These are phyloP conservation scores for Xylaria acuta DNA, from an alignment of 495 filamentous ascomycete species.

Conservation along the genomic window DNA sequence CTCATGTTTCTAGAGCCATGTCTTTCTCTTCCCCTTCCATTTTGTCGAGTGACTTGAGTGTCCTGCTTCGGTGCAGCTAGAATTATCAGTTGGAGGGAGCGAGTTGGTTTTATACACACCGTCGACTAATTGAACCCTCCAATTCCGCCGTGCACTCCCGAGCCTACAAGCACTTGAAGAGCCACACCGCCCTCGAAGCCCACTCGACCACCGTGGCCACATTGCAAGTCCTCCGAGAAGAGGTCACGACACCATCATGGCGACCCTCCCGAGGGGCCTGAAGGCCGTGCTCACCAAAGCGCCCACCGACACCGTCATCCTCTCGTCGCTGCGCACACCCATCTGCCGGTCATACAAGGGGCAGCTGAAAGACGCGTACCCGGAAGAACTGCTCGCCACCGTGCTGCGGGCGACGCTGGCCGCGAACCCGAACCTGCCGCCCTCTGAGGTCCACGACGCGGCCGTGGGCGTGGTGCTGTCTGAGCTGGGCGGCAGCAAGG, in stretches of 20 bases:
- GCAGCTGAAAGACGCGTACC: conserved; percentile 84
- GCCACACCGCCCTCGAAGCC: neutral
- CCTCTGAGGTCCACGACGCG: conserved; percentile 76
- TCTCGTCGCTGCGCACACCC: conserved; percentile 85
- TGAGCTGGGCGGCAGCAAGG: conserved; percentile 90
- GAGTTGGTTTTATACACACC: neutral
- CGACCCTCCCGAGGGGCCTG: conserved; percentile 59
- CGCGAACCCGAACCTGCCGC: conserved; percentile 76
- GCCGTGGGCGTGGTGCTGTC: conserved; percentile 86
- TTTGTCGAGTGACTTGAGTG: neutral
- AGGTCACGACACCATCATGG: conserved; percentile 29
- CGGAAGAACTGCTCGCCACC: conserved; percentile 82
- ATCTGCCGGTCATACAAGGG: conserved; percentile 84
- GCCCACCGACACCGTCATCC: conserved; percentile 84
- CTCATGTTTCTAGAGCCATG: neutral
- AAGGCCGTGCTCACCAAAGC: conserved; percentile 80
- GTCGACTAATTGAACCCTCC: neutral
- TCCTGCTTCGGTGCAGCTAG: neutral
- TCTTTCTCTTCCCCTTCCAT: neutral
- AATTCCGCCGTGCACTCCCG: neutral
- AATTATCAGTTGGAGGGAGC: neutral
- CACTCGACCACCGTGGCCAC: neutral
- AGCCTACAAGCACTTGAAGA: neutral
- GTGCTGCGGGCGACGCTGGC: conserved; percentile 85
- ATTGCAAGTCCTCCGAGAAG: neutral